Conservation (phyloP, 2,329 filamentous ascomycete genomes). For the Epicoccum nigrum region DNA sequence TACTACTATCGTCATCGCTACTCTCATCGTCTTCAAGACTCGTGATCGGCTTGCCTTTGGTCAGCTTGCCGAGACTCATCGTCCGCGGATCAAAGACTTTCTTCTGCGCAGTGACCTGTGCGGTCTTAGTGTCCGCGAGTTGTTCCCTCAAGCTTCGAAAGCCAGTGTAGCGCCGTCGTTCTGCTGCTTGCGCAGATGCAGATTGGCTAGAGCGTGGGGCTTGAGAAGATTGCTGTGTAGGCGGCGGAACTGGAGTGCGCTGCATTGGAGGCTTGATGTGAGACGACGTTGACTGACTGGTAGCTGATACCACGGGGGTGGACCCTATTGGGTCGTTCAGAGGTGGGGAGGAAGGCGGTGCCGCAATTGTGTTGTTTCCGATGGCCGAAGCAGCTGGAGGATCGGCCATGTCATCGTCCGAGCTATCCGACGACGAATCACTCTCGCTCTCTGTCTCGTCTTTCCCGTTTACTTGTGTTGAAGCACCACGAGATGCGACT, state of each 20-base stretch:
- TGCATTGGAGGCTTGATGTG: slow-evolving; percentile 1
- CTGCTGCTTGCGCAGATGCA: slow-evolving; percentile 16
- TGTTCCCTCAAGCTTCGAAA: slow-evolving; percentile 22
- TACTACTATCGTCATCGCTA: slow-evolving; percentile 19
- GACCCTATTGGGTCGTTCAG: neutral
- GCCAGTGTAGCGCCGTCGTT: slow-evolving; percentile 16
- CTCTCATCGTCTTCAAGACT: slow-evolving; percentile 2
- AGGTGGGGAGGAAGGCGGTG: slow-evolving; percentile 24
- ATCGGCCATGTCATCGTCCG: slow-evolving; percentile 20
- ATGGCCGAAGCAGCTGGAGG: neutral
- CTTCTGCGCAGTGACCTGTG: slow-evolving; percentile 9
- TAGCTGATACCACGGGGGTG: slow-evolving; percentile 10
- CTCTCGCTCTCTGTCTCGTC: slow-evolving; percentile 14
- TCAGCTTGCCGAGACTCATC: slow-evolving; percentile 17
- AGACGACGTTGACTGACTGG: slow-evolving; percentile 13
- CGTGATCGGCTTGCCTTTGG: neutral
- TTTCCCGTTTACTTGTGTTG: slow-evolving; percentile 1
- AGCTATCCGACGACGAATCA: slow-evolving; percentile 20
- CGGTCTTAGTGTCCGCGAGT: slow-evolving; percentile 17
- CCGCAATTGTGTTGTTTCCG: neutral
- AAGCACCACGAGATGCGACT: slow-evolving; percentile 5
- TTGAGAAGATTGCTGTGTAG: slow-evolving; percentile 15
- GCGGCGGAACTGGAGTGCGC: slow-evolving; percentile 14
- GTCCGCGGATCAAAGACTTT: slow-evolving; percentile 20
- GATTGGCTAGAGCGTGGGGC: slow-evolving; percentile 18